Percentiles rank a stretch among this genome's conserved stretches.
Evolutionary conservation across 495 filamentous ascomycete species (phyloP).

Genomic region (Penicillium lividum): DNA sequence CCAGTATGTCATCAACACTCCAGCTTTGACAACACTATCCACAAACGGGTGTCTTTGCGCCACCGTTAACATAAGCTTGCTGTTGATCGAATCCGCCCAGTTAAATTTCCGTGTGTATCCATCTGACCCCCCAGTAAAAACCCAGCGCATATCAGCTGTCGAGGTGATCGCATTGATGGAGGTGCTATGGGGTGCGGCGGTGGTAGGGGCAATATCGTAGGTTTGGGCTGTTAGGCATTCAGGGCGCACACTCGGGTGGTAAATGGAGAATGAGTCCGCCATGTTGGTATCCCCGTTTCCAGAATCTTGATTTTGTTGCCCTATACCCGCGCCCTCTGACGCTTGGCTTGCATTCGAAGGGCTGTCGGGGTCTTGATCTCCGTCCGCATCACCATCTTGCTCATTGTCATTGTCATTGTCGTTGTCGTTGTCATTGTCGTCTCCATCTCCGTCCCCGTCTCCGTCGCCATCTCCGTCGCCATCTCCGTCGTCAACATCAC

Average conservation of each 20-base stretch:
- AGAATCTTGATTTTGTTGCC: slow-evolving; percentile 45
- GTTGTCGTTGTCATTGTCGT: slow-evolving; percentile 41
- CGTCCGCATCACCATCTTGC: slow-evolving; percentile 11
- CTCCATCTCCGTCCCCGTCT: too few relatives aligned
- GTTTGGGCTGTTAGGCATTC: slow-evolving; percentile 79
- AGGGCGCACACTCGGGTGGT: slow-evolving; percentile 68
- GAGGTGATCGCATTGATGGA: slow-evolving; percentile 91
- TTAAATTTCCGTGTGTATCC: slow-evolving; percentile 96
- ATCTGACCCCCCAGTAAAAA: slow-evolving; percentile 91
- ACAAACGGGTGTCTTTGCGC: slow-evolving; percentile 97
- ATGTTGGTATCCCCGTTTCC: slow-evolving; percentile 32
- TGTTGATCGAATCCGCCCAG: slow-evolving; percentile 92
- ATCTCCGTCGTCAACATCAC: slow-evolving; percentile 55
- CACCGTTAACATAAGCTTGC: slow-evolving; percentile 89
- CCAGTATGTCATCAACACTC: slow-evolving; percentile 93
- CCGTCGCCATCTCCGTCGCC: slow-evolving; percentile 54
- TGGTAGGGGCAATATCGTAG: slow-evolving; percentile 97
- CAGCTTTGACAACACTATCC: slow-evolving; percentile 93
- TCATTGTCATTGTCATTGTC: slow-evolving; percentile 43
- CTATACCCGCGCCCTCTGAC: slow-evolving; percentile 40
- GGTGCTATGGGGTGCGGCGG: slow-evolving; percentile 92
- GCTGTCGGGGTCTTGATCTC: slow-evolving; percentile 61
- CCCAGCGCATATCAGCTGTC: slow-evolving; percentile 93
- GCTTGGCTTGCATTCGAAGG: slow-evolving; percentile 50
- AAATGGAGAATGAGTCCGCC: slow-evolving; percentile 37